Percentiles rank a stretch among this genome's conserved stretches.
phyloP scores from a whole-genome alignment of 2,329 filamentous ascomycete species.

The Pseudogymnoascus sp. region DNA sequence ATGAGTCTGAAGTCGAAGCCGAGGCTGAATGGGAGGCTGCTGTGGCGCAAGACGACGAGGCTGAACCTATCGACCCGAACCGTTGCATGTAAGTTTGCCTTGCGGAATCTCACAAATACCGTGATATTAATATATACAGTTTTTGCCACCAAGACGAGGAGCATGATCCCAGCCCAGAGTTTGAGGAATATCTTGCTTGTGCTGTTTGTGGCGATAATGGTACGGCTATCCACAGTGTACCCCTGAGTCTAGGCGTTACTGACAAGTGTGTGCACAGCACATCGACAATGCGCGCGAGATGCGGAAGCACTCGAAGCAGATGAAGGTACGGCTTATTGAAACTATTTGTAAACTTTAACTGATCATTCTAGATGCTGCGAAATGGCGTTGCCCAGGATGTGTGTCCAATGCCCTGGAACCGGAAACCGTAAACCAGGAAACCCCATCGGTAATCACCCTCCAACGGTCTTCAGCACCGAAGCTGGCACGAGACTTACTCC shows the following conservation, averaged over 20 bases:
- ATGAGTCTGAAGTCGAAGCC: conserved; percentile 46
- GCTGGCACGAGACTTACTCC: conserved; percentile 62
- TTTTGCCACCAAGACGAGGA: conserved; percentile 81
- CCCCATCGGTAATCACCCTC: conserved; percentile 17
- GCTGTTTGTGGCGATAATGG: conserved; percentile 16
- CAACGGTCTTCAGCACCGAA: conserved; percentile 54
- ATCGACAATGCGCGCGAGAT: conserved; percentile 79
- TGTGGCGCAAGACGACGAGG: conserved; percentile 47
- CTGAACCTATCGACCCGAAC: conserved; percentile 42
- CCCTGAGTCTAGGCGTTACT: conserved; percentile 14
- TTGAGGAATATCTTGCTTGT: conserved; percentile 61
- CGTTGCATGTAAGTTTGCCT: conserved; percentile 52
- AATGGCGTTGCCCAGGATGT: conserved; percentile 52
- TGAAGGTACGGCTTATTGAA: conserved; percentile 45
- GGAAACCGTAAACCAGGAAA: conserved; percentile 22
- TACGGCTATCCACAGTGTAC: not conserved
- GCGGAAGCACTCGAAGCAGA: conserved; percentile 52
- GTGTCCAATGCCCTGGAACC: conserved; percentile 39
- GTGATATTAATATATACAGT: conserved; percentile 39
- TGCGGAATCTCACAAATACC: conserved; percentile 14
- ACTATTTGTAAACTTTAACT: conserved; percentile 12
- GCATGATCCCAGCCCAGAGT: conserved; percentile 71
- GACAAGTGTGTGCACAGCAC: conserved; percentile 53
- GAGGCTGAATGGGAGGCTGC: conserved; percentile 45
- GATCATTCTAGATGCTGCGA: conserved; percentile 32